These are phyloP conservation scores for Penicilliopsis zonata DNA, from an alignment of 495 filamentous ascomycete species.

Conservation along the genomic window DNA sequence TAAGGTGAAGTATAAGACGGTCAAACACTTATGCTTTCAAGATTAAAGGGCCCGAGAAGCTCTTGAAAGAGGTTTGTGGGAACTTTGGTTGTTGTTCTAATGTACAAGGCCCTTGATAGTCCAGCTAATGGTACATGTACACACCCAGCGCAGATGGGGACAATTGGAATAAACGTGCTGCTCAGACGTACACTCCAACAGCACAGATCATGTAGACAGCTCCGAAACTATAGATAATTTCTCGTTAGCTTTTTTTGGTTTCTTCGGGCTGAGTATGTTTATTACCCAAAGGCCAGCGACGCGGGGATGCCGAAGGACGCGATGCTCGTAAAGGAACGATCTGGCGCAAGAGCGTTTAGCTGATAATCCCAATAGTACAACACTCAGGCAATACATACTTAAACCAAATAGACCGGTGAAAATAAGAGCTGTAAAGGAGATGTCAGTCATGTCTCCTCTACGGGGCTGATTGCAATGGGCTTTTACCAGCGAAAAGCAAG, in stretches of 20 bases:
- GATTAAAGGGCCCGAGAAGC: background rate
- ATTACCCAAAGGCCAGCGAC: constrained; percentile 80
- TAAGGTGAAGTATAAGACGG: constrained; percentile 1
- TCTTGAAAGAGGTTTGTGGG: background rate
- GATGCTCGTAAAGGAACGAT: constrained; percentile 72
- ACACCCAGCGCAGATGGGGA: constrained; percentile 6
- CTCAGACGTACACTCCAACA: constrained; percentile 94
- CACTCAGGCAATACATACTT: constrained; percentile 43
- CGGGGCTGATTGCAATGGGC: background rate
- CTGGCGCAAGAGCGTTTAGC: constrained; percentile 28
- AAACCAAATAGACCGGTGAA: constrained; percentile 67
- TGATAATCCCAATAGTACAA: constrained; percentile 3
- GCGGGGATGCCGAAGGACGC: constrained; percentile 76
- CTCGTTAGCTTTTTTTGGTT: constrained; percentile 5
- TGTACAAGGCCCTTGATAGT: constrained; percentile 21
- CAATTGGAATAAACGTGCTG: constrained; percentile 24
- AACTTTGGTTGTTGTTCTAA: constrained; percentile 15
- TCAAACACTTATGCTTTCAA: constrained; percentile 1
- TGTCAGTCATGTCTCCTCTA: constrained; percentile 11
- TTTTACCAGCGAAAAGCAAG: constrained; percentile 56
- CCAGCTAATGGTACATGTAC: constrained; percentile 30
- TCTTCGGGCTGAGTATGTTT: constrained; percentile 4
- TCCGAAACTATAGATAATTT: constrained; percentile 56
- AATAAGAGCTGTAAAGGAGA: constrained; percentile 33
- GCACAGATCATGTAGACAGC: constrained; percentile 97